Conservation (phyloP, 305 asterid species). For the Withania somnifera region DNA sequence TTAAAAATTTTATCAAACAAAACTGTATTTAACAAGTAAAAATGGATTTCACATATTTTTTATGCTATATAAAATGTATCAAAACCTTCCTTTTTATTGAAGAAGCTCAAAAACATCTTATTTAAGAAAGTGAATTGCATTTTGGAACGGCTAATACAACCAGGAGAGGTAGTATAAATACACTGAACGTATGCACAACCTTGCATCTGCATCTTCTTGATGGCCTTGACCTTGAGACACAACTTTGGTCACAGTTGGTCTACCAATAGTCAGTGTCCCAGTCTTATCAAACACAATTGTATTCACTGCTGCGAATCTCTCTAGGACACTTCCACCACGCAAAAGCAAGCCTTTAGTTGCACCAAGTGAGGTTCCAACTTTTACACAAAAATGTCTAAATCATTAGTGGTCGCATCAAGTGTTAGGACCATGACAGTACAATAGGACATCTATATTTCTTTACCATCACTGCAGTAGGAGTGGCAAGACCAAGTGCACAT, state of each 20-base stretch:
- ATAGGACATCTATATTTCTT: constrained; percentile 2
- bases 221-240: constrained; percentile 27
- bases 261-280: constrained; percentile 88
- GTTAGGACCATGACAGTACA: neutral
- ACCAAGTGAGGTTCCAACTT: constrained; percentile 99
- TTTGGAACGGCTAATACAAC: neutral
- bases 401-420: constrained; percentile 7
- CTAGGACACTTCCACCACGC: constrained; percentile 96
- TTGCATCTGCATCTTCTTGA: constrained; percentile 25
- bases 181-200: constrained; percentile 29
- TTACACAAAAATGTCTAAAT: constrained; percentile 15
- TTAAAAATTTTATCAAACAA: neutral
- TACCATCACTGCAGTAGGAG: constrained; percentile 99
- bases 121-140: neutral
- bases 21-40: neutral
- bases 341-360: constrained; percentile 91
- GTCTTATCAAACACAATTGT: constrained; percentile 92
- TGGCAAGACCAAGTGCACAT: constrained; percentile 98
- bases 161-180: neutral
- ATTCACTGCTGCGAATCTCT: constrained; percentile 69
- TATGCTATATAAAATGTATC: neutral
- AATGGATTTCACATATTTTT: neutral
- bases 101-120: neutral
- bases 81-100: neutral
- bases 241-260: constrained; percentile 79